Evolutionary conservation across 2,329 filamentous ascomycete genomes (phyloP), one percentile per base, ranked within the genome.

Genomic region (Fusarium zealandicum): DNA sequence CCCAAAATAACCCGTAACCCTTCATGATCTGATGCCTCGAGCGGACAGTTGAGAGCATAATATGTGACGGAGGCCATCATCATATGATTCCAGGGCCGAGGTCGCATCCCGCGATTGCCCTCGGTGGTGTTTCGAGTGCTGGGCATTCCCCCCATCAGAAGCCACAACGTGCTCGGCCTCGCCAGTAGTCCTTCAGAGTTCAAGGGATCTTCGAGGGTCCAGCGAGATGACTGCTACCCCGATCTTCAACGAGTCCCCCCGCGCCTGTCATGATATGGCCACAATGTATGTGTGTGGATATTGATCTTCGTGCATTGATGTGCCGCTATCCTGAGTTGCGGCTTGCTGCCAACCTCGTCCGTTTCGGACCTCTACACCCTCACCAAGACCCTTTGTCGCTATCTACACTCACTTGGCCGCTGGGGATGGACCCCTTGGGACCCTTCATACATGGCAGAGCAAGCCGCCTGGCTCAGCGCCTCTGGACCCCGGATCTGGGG

Each of bases 361-460:
- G n/a, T n/a, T n/a, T n/a, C n/a, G n/a, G n/a, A n/a, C n/a, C n/a
- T n/a, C n/a, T n/a, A n/a, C n/a, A n/a, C n/a, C n/a, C n/a, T n/a
- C n/a, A 46, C 5, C 9, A 39, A 17, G 44, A 32, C 25, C 44
- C 32, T 27, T 39, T 39, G 11, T 16, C 20, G 20, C 7, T 22
- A 7, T 22, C 20, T 4, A 22, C 20, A 22, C 20, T 22, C 20
- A 22, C 20, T 22, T 30, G 32, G 39, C 22, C n/a, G n/a, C n/a
- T n/a, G n/a, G n/a, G n/a, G n/a, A n/a, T n/a, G n/a, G n/a, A n/a
- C n/a, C n/a, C n/a, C n/a, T n/a, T 32, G 44, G 56, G 57, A 61
- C 57, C 57, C 57, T 60, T 61, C 47, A 57, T 59, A 59, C 57
- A 60, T 44, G 38, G 22, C 36, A 35, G 27, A 45, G 31, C 39